These are phyloP conservation scores for Oldenlandia corymbosa DNA, from an alignment of 257 asterid species.

Conservation along the genomic window DNA sequence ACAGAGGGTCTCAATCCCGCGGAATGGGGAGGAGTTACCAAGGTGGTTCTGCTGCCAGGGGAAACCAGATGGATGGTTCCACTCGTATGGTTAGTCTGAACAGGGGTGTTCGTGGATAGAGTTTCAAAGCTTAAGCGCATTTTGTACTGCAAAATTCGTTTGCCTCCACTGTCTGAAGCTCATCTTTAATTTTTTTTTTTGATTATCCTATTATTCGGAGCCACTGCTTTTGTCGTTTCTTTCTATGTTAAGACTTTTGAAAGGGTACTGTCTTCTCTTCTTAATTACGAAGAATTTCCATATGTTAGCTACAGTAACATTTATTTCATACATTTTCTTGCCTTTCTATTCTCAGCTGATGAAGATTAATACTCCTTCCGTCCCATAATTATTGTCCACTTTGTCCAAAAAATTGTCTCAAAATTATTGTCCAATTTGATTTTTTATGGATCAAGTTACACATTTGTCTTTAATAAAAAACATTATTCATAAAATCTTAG, in stretches of 20 bases:
- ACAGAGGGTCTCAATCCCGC: slow-evolving; percentile 39
- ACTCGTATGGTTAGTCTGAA: slow-evolving; percentile 81
- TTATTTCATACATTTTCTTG: too few species aligned
- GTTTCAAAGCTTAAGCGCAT: not conserved
- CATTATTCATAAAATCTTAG: too few species aligned
- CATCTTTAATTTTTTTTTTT: not conserved
- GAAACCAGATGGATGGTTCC: slow-evolving; percentile 54
- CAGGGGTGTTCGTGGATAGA: slow-evolving; percentile 54
- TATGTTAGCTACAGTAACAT: not conserved
- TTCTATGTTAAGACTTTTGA: not conserved
- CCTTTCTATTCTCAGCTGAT: too few species aligned
- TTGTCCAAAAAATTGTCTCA: too few species aligned
- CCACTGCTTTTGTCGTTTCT: not conserved
- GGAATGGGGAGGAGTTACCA: slow-evolving; percentile 48
- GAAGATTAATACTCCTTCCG: too few species aligned
- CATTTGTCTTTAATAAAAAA: too few species aligned
- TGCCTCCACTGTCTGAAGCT: not conserved
- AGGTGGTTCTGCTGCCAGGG: slow-evolving; percentile 44
- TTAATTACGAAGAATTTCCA: not conserved
- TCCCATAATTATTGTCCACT: too few species aligned
- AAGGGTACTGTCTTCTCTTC: not conserved
- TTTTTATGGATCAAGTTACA: too few species aligned
- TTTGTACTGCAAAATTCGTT: too few species aligned
- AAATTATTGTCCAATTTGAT: too few species aligned
- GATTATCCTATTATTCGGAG: too few species aligned